These are phyloP conservation scores for Didymellaceae sp. DNA, from an alignment of 2,329 filamentous ascomycete species.

Conservation along the genomic window DNA sequence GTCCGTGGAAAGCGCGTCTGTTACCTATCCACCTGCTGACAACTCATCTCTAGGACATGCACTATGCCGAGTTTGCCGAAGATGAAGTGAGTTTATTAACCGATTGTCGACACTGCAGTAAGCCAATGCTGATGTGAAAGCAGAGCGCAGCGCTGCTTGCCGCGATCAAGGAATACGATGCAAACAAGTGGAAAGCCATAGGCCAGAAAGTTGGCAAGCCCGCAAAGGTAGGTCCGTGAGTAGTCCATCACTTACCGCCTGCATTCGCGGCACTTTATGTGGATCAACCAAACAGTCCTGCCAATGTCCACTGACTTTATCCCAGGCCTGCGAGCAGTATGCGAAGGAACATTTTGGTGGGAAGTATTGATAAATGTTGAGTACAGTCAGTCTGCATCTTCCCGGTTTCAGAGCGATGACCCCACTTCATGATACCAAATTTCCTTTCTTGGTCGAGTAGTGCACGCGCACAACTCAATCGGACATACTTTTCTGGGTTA, in stretches of 20 bases:
- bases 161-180: conserved; percentile 98
- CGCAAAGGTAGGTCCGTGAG: conserved; percentile 79
- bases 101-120: conserved; percentile 10
- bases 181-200: conserved; percentile 98
- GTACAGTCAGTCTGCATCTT: conserved; percentile 51
- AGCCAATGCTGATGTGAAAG: conserved; percentile 37
- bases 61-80: conserved; percentile 97
- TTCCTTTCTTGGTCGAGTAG: conserved; percentile 38
- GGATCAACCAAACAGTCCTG: neutral
- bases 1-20: conserved; percentile 54
- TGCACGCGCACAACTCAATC: conserved; percentile 39
- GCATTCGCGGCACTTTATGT: neutral
- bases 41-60: conserved; percentile 79
- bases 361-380: conserved; percentile 50
- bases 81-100: conserved; percentile 73
- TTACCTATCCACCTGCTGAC: conserved; percentile 32
- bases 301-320: conserved; percentile 17
- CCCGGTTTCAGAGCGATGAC: conserved; percentile 40
- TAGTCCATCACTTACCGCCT: no score
- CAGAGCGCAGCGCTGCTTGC: conserved; percentile 81
- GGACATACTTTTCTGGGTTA: conserved; percentile 39
- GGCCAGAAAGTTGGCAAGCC: conserved; percentile 97
- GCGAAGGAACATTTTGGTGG: conserved; percentile 91
- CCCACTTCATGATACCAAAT: conserved; percentile 49
- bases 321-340: conserved; percentile 86